Base-by-base conservation (phyloP, 225 moss, liverwort and hornwort species). In the Climacium dendroides region DNA sequence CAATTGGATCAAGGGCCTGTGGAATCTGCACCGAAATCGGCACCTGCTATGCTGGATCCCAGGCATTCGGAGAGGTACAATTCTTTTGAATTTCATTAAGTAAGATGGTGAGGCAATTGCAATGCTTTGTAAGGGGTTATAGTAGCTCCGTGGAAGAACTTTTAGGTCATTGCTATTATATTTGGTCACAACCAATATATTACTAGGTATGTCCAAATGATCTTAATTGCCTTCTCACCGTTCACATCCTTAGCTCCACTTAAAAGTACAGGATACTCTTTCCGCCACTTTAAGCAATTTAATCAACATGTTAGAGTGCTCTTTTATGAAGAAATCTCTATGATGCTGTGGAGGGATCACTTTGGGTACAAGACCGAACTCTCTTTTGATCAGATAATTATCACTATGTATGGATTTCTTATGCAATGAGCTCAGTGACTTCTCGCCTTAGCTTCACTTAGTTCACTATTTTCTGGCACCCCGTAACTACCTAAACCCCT, bases 31-130 rank as follows among this genome's bases (percentile, higher is more conserved):
- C 60, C 88, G 39, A 91, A 53, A 69, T 82, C 91, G 34, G 83
- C 91, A 53, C 90, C 90, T 47, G 90, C 90, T 23, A 85, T 93
- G 89, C 83, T 93, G 85, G 93, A 93, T 89, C 85, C 93, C 82
- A 87, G 91, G 87, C 91, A 90, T 77, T 93, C 91, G 65, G 93
- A 93, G 90, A 90, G 91, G 93, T 93, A 53, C 37, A 58, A 34
- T 55, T 75, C 16, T 37, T 37, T 69, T 74, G 78, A 82, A 39
- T 75, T 74, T 82, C 74, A 39, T 50, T 47, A 26, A 32, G 19
- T 35, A 12, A 71, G 18, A n/a, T 81, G 19, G 11, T 54, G 62
- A 62, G 65, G 73, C 54, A 63, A 67, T 70, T 74, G 85, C 58
- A 72, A 43, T 52, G 62, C 72, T 63, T 43, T 63, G 71, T 50